phyloP scores from a whole-genome alignment of 1,284 basidiomycete species.

The Heterobasidion occidentale region DNA sequence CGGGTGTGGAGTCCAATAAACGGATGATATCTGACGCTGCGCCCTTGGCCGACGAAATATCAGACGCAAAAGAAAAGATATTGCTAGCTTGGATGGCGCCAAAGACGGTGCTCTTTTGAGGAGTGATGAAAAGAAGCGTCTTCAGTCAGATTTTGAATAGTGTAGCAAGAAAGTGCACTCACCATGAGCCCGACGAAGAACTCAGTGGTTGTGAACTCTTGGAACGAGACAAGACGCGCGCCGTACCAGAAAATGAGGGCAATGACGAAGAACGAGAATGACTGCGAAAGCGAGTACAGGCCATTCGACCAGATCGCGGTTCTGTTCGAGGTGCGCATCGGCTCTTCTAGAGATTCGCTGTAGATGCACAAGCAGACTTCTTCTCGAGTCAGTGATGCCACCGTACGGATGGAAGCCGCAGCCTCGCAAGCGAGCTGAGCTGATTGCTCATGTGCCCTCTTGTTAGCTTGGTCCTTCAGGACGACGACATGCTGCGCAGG shows the following conservation, averaged over 20 bases:
- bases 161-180: conserved; percentile 13
- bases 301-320: conserved; percentile 67
- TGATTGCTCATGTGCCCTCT: conserved; percentile 74
- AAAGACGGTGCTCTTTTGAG: conserved; percentile 67
- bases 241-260: conserved; percentile 88
- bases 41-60: conserved; percentile 81
- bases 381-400: conserved; percentile 86
- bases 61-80: conserved; percentile 90
- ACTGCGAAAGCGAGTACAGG: conserved; percentile 78
- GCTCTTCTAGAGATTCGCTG: conserved; percentile 64
- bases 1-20: conserved; percentile 74
- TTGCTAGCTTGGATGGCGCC: conserved; percentile 77
- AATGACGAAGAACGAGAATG: conserved; percentile 76
- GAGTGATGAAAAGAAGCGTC: too few species aligned
- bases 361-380: conserved; percentile 71
- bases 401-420: conserved; percentile 89
- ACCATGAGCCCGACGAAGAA: conserved; percentile 88
- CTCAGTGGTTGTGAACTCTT: conserved; percentile 51
- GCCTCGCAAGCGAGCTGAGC: conserved; percentile 93
- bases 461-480: conserved; percentile 84
- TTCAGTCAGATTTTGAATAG: background rate
- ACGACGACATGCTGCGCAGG: conserved; percentile 60
- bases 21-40: conserved; percentile 75
- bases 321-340: conserved; percentile 59
- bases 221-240: conserved; percentile 52